Conservation (phyloP, 306 rosid genomes). For the Vigna reflexopilosa region DNA sequence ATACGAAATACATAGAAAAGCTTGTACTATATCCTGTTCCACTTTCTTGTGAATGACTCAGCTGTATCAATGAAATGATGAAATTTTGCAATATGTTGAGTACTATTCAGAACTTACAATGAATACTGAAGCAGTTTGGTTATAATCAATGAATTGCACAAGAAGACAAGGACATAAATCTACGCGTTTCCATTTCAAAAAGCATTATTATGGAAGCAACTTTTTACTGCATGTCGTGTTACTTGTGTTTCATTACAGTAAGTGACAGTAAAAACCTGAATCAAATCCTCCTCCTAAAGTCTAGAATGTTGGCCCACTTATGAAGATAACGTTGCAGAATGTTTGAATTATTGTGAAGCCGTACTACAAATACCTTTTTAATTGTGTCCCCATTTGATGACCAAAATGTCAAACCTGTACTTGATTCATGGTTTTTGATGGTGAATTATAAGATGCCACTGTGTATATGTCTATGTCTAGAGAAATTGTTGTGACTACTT, state of each 20-base stretch:
- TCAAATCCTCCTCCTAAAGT: constrained; percentile 9
- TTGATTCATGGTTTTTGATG: not conserved
- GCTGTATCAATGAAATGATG: not conserved
- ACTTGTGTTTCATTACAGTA: constrained; percentile 10
- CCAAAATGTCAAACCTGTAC: constrained; percentile 36
- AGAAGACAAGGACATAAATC: not conserved
- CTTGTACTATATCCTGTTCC: constrained; percentile 3
- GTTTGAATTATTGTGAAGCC: constrained; percentile 36
- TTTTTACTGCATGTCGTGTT: not conserved
- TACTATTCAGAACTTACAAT: not conserved
- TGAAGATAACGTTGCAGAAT: constrained; percentile 31
- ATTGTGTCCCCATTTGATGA: not conserved
- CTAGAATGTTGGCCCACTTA: constrained; percentile 24
- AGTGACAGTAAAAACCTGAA: not conserved
- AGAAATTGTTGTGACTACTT: not conserved
- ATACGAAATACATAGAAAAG: constrained; percentile 3
- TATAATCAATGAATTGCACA: not conserved
- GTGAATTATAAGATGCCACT: constrained; percentile 1
- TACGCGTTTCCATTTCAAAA: constrained; percentile 10
- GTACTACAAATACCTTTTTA: not conserved
- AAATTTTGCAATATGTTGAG: not conserved
- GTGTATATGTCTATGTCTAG: too few relatives aligned
- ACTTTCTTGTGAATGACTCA: constrained; percentile 25
- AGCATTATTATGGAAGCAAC: not conserved
- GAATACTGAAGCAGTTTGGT: not conserved